Base-by-base conservation (phyloP, 2,329 filamentous ascomycete genomes). In the Xylariaceae sp. region DNA sequence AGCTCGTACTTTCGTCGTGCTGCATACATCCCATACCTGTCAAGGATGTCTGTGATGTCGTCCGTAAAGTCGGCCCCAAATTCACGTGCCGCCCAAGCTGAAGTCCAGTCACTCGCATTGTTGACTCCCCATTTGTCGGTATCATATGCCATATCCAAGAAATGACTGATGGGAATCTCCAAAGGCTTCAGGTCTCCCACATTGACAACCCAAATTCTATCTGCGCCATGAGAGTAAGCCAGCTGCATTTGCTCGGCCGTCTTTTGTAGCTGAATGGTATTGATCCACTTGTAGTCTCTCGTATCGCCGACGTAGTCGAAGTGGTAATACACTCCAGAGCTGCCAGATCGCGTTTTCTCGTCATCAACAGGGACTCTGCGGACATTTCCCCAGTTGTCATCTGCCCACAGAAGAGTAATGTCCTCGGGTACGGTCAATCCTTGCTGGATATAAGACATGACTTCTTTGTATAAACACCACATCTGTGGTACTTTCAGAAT, bases 401-500 rank as follows among this genome's bases (percentile, higher is more conserved):
- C 82, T 0, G 80, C 75, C 76, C 80, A 85, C 2, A 85, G 67
- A 4, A 85, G 69, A 0, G 78, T 85, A 32, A 86, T 75, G 58
- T 83, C 76, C 30, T 85, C 81, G 0, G 78, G 77, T 2, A 86
- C 53, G 2, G 70, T 68, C 62, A 88, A 74, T 1, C 85, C 85
- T 14, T 78, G 73, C 49, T 85, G 80, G 50, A 84, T 81, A 63
- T 89, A 88, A 6, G 79, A 78, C 66, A 85, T 83, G 2, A 89
- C 84, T 62, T 89, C 85, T 62, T 87, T 88, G 68, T 89, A 89
- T 53, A 89, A 68, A 58, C 83, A 87, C 84, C 85, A 88, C 68
- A 84, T 76, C 65, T 88, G 85, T 6, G 85, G 84, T 0, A 85
- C 77, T 1, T 74, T 68, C 4, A 74, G 66, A 35, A 77, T 71